Base-by-base conservation (phyloP, 2,329 filamentous ascomycete species). In the Pseudogymnoascus sp. region DNA sequence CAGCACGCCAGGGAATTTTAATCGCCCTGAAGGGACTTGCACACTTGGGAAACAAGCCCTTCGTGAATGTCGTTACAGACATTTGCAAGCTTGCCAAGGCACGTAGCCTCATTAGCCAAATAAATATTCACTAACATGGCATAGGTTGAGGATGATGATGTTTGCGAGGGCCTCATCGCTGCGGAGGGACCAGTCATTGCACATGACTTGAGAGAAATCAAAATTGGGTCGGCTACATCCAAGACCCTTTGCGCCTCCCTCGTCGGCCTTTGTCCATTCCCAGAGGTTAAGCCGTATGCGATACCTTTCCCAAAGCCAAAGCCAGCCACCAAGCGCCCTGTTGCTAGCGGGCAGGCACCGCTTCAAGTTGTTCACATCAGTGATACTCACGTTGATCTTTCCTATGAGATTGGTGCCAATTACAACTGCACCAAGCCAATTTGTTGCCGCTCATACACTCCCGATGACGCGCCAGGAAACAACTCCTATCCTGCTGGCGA, bases 151-250 rank as follows among this genome's bases (percentile, higher is more conserved):
- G 74, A 76, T 61, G 73, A 73, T 59, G 66, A 72, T 62, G 64
- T 65, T 22, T 63, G 65, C 61, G 72, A 76, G 2, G 82, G 82
- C 4, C 71, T 78, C 12, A 75, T 84, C 35, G 72, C 71, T 2
- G 73, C 75, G 0, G 80, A 85, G 67, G 81, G 79, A 0, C 81
- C 81, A 4, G 78, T 83, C 59, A 70, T 84, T 28, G 79, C 81
- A 34, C 73, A 77, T 38, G 74, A 74, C 9, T 66, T 85, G n/a
- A 74, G 79, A 54, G 71, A 76, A 9, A 75, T 84, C 64, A 68
- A 67, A 5, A 67, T 82, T 16, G 75, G 76, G 1, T 81, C 80
- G 6, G 75, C 75, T 61, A 79, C 80, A 0, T 77, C 81, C 18
- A 69, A 79, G 28, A 72, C 80, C 4, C 77, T 84, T 41, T 85